Evolutionary conservation across 1,284 basidiomycete species (phyloP).

Genomic region (Malassezia sp.): DNA sequence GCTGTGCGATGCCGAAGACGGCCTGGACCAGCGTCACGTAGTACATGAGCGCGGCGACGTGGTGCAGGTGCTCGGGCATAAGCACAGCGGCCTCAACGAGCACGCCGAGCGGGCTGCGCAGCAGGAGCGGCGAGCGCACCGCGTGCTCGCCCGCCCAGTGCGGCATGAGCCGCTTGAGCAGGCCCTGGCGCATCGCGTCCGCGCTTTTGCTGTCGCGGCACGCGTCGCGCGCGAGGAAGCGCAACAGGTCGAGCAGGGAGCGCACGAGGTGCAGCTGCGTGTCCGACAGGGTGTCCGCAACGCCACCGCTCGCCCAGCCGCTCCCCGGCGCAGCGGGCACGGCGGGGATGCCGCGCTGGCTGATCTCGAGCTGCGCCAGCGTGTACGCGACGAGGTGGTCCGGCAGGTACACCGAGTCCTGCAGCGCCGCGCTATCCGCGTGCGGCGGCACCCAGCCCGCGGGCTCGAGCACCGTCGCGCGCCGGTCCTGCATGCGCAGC

Average conservation of each 20-base stretch:
- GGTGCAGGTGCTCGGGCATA: slow-evolving; percentile 29
- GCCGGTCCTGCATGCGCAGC: slow-evolving; percentile 24
- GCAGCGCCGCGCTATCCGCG: slow-evolving; percentile 20
- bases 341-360: slow-evolving; percentile 30
- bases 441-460: slow-evolving; percentile 12
- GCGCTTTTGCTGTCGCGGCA: slow-evolving; percentile 15
- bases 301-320: no score
- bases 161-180: slow-evolving; percentile 41
- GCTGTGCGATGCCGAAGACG: slow-evolving; percentile 44
- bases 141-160: slow-evolving; percentile 43
- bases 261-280: slow-evolving; percentile 27
- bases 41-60: slow-evolving; percentile 44
- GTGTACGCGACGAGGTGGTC: slow-evolving; percentile 44
- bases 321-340: slow-evolving; percentile 16
- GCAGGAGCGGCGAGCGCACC: slow-evolving; percentile 36
- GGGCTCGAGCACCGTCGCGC: slow-evolving; percentile 34
- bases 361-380: slow-evolving; percentile 36
- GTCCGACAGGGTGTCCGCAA: slow-evolving; percentile 29
- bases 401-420: slow-evolving; percentile 27
- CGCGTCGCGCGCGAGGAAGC: slow-evolving; percentile 22
- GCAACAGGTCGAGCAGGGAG: slow-evolving; percentile 30
- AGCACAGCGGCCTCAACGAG: slow-evolving; percentile 40
- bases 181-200: slow-evolving; percentile 32
- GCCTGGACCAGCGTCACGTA: slow-evolving; percentile 41
- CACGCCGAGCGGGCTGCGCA: slow-evolving; percentile 41